phyloP scores from a whole-genome alignment of 768 basidiomycete genomes.

The Leccinum arenicola region DNA sequence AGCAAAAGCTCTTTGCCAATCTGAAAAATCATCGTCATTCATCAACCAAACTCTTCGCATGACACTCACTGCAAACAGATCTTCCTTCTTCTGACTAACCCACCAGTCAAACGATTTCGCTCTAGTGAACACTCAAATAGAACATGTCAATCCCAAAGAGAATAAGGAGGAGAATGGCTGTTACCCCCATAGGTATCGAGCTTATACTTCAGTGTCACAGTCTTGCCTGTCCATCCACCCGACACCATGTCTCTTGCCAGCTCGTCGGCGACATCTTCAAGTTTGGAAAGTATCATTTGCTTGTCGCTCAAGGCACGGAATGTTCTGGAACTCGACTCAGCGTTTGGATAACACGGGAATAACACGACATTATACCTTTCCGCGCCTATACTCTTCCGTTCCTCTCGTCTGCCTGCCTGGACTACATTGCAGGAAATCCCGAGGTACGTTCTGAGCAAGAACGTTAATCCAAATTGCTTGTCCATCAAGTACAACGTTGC shows the following conservation, averaged over 20 bases:
- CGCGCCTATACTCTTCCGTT: slow-evolving; percentile 88
- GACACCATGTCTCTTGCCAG: slow-evolving; percentile 77
- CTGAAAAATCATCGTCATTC: slow-evolving; percentile 34
- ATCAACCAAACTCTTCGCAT: background rate
- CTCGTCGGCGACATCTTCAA: slow-evolving; percentile 78
- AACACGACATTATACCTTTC: slow-evolving; percentile 56
- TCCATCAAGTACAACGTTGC: slow-evolving; percentile 78
- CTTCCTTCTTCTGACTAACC: slow-evolving; percentile 71
- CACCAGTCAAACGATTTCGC: slow-evolving; percentile 77
- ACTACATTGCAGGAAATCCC: slow-evolving; percentile 87
- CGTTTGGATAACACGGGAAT: background rate
- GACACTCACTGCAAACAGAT: slow-evolving; percentile 65
- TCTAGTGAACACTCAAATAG: slow-evolving; percentile 64
- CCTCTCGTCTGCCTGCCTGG: slow-evolving; percentile 70
- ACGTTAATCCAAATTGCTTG: slow-evolving; percentile 77
- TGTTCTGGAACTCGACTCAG: slow-evolving; percentile 47
- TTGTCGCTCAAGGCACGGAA: slow-evolving; percentile 68
- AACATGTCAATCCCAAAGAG: slow-evolving; percentile 6
- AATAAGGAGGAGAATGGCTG: background rate
- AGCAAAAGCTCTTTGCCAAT: slow-evolving; percentile 80
- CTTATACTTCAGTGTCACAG: slow-evolving; percentile 91
- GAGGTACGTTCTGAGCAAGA: slow-evolving; percentile 75
- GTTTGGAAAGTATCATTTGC: slow-evolving; percentile 66
- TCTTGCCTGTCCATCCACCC: slow-evolving; percentile 84
- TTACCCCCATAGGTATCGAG: slow-evolving; percentile 83